Base-by-base conservation (phyloP, 371 early-diverging fungal genomes). In the Syncephalis plumigaleata region DNA sequence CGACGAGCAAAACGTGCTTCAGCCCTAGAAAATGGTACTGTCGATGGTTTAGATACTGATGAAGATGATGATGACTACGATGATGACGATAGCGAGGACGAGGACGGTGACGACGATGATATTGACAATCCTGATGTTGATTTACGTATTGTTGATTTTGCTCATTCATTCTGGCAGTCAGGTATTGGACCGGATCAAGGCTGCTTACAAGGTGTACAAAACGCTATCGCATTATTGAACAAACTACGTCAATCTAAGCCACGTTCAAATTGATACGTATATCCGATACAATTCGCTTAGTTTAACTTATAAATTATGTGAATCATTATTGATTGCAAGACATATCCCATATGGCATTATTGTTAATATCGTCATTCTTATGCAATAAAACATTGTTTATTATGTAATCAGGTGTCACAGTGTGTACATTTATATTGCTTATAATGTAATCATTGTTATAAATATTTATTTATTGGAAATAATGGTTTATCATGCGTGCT, bases 61-160 rank as follows among this genome's bases (percentile, higher is more conserved):
- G 55, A 54, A 17, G 53, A 49, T 1, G 55, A 55, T 9, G 36
- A 44, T 13, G 53, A 50, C 0, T 49, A 31, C 2, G 55, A 36
- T 2, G 53, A 54, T 0, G 51, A 55, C 5, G 47, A 48, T 7
- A 49, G 56, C 0, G 52, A 55, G n/a, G 46, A 54, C 1, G 59
- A 63, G 4, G 54, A 57, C 23, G 55, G 56, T 3, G 56, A 55
- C 4, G 60, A 62, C 22, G 67, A 67, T 4, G 72, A 70, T 9
- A 70, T 64, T 0, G 69, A 68, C 16, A 67, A 67, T 13, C 53
- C 58, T 16, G 56, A 60, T 7, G 53, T 56, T 0, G 79, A 84
- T 49, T 55, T 83, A 52, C 66, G 77, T 4, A 44, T 77, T 24
- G 83, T 87, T 45, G 87, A 87, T 55, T 85, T 85, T 75, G 80